Conservation (phyloP, 306 rosid genomes). For the Rubus idaeus region DNA sequence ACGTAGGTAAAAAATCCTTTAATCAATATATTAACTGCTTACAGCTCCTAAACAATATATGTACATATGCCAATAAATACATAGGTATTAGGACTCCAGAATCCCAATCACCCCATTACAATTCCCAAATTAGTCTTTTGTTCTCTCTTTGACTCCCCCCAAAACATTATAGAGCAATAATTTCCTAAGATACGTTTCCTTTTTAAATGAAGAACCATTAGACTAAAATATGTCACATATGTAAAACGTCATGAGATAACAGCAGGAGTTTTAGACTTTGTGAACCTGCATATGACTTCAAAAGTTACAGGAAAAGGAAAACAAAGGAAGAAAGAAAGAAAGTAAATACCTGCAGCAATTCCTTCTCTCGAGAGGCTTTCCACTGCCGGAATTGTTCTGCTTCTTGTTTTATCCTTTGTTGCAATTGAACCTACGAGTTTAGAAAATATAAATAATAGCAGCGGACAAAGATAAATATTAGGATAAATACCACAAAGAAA, state of each 20-base stretch:
- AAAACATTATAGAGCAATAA: too few species aligned
- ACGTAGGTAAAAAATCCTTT: too few species aligned
- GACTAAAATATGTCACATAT: neutral
- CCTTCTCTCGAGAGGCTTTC: slow-evolving; percentile 99
- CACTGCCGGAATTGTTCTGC: slow-evolving; percentile 99
- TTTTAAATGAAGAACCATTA: neutral
- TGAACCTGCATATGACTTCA: slow-evolving; percentile 14
- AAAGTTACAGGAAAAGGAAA: slow-evolving; percentile 6
- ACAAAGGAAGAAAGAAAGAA: neutral
- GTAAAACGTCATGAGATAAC: neutral
- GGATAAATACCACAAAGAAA: slow-evolving; percentile 17
- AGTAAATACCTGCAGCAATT: slow-evolving; percentile 76
- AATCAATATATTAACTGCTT: neutral
- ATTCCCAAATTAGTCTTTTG: neutral
- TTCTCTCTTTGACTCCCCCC: neutral
- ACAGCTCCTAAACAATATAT: neutral
- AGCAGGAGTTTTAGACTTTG: slow-evolving; percentile 3
- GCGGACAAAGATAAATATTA: neutral
- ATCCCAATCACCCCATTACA: neutral
- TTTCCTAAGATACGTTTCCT: neutral
- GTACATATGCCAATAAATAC: neutral
- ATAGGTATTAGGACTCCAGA: neutral
- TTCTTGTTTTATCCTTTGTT: slow-evolving; percentile 96
- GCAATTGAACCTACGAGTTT: slow-evolving; percentile 79
- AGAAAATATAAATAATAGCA: slow-evolving; percentile 5